Evolutionary conservation across 805 yeast genomes (phyloP).

Genomic region (Ogataea populi-albae): DNA sequence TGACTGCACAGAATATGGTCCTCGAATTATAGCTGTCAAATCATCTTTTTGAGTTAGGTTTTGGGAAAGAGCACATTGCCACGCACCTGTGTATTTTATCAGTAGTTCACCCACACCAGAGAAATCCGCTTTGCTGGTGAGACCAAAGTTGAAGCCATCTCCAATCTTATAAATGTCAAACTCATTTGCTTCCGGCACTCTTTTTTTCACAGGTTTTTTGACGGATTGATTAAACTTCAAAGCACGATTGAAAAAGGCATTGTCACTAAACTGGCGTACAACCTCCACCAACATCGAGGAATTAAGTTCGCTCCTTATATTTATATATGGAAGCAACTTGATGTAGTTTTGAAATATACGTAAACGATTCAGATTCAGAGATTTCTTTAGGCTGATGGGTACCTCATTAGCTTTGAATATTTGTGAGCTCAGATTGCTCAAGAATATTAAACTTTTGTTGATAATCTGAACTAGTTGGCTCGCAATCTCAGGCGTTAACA

Average conservation of each 20-base stretch:
- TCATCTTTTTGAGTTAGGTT: too few relatives aligned
- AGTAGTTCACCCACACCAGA: conserved; percentile 32
- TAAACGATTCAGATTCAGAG: conserved; percentile 29
- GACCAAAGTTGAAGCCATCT: conserved; percentile 41
- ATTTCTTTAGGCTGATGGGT: conserved; percentile 21
- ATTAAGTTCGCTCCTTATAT: conserved; percentile 31
- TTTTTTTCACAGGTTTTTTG: conserved; percentile 14
- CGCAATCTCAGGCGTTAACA: conserved; percentile 33
- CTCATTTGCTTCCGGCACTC: conserved; percentile 14
- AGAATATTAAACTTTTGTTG: conserved; percentile 30
- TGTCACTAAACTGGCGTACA: conserved; percentile 32
- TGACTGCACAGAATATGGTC: conserved; percentile 32
- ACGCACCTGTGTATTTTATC: conserved; percentile 23
- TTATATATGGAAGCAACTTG: conserved; percentile 33
- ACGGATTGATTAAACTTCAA: conserved; percentile 7
- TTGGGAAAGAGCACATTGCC: neutral
- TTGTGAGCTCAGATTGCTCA: conserved; percentile 25
- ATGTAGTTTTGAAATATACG: conserved; percentile 32
- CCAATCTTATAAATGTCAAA: conserved; percentile 33
- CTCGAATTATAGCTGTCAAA: conserved; percentile 2
- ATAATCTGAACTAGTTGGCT: conserved; percentile 31
- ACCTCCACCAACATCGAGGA: conserved; percentile 32
- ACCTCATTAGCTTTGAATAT: conserved; percentile 10
- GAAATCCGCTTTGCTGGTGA: conserved; percentile 39
- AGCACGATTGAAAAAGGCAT: conserved; percentile 16